A percentile compares a stretch with the other conserved stretches of the same genome.
These are phyloP conservation scores for Diplodia scrobiculata DNA, from an alignment of 2,329 filamentous ascomycete species.

Conservation along the genomic window DNA sequence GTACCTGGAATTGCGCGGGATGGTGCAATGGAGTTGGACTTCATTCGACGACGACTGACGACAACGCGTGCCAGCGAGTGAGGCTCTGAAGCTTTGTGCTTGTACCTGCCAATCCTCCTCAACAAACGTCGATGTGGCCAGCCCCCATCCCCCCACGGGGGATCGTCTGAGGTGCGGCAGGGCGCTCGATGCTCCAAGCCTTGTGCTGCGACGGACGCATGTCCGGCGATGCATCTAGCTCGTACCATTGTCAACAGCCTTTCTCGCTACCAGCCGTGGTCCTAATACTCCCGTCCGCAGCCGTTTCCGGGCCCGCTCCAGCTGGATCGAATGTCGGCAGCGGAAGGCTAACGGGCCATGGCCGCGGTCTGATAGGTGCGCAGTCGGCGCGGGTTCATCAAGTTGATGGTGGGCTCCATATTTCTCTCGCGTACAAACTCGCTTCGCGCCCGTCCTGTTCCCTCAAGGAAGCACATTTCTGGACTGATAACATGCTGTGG, in stretches of 20 bases:
- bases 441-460: background rate
- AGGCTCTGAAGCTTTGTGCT: constrained; percentile 7
- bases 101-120: constrained; percentile 20
- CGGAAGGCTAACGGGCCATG: constrained; percentile 8
- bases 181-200: background rate
- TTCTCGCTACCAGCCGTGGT: background rate
- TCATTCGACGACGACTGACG: constrained; percentile 1
- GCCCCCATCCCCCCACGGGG: background rate
- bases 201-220: background rate
- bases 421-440: background rate
- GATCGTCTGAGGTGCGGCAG: background rate
- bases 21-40: background rate
- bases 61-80: constrained; percentile 18
- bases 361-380: background rate
- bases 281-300: constrained; percentile 5
- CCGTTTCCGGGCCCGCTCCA: constrained; percentile 18
- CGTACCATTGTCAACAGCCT: background rate
- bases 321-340: background rate
- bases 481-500: background rate
- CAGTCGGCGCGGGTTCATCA: background rate
- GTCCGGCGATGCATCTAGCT: constrained; percentile 3
- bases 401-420: constrained; percentile 3
- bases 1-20: constrained; percentile 13
- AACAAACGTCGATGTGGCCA: constrained; percentile 8
- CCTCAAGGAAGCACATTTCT: background rate